Conservation (phyloP, 352 stramenopile species). For the Phytophthora hybrid region DNA sequence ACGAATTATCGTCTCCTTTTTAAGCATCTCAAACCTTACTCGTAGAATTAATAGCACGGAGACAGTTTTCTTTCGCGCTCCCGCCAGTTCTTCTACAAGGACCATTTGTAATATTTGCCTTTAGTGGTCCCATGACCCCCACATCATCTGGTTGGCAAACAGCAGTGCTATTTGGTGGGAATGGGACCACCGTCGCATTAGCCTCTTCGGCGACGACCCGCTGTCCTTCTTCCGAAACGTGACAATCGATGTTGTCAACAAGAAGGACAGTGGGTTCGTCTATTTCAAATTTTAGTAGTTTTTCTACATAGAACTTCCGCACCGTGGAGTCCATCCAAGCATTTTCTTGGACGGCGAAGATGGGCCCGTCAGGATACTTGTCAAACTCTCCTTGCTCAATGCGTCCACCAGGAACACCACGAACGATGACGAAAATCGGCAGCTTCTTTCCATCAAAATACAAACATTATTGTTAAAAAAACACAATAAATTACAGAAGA, state of each 20-base stretch:
- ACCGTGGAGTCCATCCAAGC: not conserved
- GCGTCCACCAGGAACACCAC: not conserved
- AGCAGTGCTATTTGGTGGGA: slow-evolving; percentile 19
- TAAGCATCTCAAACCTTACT: not conserved
- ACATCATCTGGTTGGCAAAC: slow-evolving; percentile 29
- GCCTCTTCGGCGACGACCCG: slow-evolving; percentile 3
- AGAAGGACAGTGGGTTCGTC: slow-evolving; percentile 17
- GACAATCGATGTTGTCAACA: not conserved
- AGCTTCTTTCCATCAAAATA: not conserved
- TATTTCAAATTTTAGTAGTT: slow-evolving; percentile 19
- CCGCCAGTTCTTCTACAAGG: not conserved
- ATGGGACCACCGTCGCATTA: slow-evolving; percentile 1
- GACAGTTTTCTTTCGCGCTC: slow-evolving; percentile 2
- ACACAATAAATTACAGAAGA: slow-evolving; percentile 9
- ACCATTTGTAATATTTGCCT: not conserved
- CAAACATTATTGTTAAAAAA: not conserved
- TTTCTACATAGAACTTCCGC: slow-evolving; percentile 12
- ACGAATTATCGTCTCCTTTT: not conserved
- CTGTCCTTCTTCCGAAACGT: too few relatives aligned
- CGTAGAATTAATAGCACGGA: not conserved
- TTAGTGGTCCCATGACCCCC: slow-evolving; percentile 21
- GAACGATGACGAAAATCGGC: not conserved
- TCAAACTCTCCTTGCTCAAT: not conserved
- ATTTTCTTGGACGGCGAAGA: too few relatives aligned
- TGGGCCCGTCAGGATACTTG: too few relatives aligned